These are phyloP conservation scores for Candida silvatica DNA, from an alignment of 805 yeast species.

Conservation along the genomic window DNA sequence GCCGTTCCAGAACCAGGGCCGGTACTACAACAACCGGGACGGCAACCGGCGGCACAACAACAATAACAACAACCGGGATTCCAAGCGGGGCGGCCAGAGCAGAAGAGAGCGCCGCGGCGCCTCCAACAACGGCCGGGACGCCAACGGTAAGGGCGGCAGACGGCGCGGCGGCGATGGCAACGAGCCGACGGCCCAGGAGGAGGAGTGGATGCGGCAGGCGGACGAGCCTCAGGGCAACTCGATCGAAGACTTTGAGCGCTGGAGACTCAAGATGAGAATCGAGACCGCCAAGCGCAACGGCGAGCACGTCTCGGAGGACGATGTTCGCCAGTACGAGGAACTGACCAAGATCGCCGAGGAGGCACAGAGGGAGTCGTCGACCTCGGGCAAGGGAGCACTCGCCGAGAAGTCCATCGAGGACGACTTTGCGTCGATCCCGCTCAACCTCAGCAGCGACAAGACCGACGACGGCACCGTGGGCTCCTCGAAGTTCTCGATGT, in stretches of 20 bases:
- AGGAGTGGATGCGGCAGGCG: conserved; percentile 30
- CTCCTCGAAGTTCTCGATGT: conserved; percentile 18
- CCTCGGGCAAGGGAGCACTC: not conserved
- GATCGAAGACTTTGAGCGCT: conserved; percentile 48
- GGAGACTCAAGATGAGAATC: conserved; percentile 46
- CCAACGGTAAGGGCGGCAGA: conserved; percentile 6
- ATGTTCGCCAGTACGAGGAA: conserved; percentile 1
- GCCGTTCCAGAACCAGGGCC: conserved; percentile 5
- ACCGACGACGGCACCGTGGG: conserved; percentile 1
- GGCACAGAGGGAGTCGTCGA: not conserved
- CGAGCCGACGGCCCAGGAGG: conserved; percentile 20
- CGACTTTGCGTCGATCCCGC: conserved; percentile 7
- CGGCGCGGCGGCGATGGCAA: conserved; percentile 4
- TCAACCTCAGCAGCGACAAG: not conserved
- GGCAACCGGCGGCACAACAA: not conserved
- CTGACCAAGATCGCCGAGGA: not conserved
- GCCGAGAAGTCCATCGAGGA: conserved; percentile 5
- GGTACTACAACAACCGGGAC: conserved; percentile 3
- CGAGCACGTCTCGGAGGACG: conserved; percentile 23
- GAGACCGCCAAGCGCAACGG: conserved; percentile 42
- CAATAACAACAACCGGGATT: not conserved
- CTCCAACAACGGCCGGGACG: not conserved
- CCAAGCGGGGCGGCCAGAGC: conserved; percentile 3
- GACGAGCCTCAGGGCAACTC: conserved; percentile 37
- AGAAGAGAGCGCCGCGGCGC: not conserved